Evolutionary conservation across 805 yeast species (phyloP).

Genomic region (Limtongia smithiae): DNA sequence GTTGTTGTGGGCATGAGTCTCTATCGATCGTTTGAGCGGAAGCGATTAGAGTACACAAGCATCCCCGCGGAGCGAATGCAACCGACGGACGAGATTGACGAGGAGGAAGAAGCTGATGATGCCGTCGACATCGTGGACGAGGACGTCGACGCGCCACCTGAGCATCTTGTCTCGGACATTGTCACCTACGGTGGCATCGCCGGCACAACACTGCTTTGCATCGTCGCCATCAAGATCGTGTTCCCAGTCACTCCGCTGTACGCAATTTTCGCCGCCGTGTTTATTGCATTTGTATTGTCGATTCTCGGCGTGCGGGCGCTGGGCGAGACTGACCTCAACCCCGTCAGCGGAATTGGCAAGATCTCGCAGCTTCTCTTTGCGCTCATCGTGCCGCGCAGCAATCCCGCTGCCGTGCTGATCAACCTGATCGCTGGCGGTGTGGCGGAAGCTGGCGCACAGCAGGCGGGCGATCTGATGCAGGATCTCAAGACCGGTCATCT

Average conservation of each 20-base stretch:
- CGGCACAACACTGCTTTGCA: slow-evolving; percentile 63
- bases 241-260: slow-evolving; percentile 69
- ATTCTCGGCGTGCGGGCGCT: slow-evolving; percentile 87
- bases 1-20: slow-evolving; percentile 38
- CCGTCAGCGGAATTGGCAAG: slow-evolving; percentile 95
- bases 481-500: slow-evolving; percentile 92
- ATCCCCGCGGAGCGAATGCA: slow-evolving; percentile 5
- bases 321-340: slow-evolving; percentile 95
- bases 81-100: slow-evolving; percentile 2
- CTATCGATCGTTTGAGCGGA: slow-evolving; percentile 8
- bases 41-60: slow-evolving; percentile 3
- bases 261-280: slow-evolving; percentile 62
- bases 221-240: slow-evolving; percentile 58
- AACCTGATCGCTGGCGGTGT: slow-evolving; percentile 94
- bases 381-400: slow-evolving; percentile 63
- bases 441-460: slow-evolving; percentile 98
- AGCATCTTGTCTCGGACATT: slow-evolving; percentile 49
- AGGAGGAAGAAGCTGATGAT: slow-evolving; percentile 1
- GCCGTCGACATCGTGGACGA: slow-evolving; percentile 17
- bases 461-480: slow-evolving; percentile 97
- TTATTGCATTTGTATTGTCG: slow-evolving; percentile 74
- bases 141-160: slow-evolving; percentile 42
- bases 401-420: slow-evolving; percentile 77
- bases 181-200: slow-evolving; percentile 59
- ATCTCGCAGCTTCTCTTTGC: slow-evolving; percentile 88